Base-by-base conservation (phyloP, 2,329 filamentous ascomycete genomes). In the Penicillium sp. region DNA sequence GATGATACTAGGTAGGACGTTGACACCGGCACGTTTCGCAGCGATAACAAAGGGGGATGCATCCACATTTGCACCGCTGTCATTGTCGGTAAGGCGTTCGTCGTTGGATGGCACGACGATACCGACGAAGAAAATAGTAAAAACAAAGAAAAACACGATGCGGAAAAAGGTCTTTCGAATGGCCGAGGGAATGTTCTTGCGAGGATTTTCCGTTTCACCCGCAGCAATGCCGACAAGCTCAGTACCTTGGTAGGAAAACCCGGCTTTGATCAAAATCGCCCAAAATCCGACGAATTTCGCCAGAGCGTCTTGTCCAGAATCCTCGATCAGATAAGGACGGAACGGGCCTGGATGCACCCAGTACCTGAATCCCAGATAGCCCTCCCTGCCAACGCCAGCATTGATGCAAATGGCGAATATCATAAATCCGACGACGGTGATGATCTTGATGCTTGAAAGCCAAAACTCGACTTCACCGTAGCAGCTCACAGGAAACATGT, bases 221-320 rank as follows among this genome's bases (percentile, higher is more conserved):
- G 89, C 89, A 19, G 87, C 88, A 48, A 93, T 85, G 61, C 86
- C 89, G 10, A 91, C 89, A 19, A 91, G 82, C 75, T 93, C 89
- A 3, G 88, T 85, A 45, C 89, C 89, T 72, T 73, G 71, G 51
- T 76, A 78, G 6, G 75, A 72, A 58, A 77, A 78, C 6, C 69
- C 73, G 5, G 76, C 74, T 50, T 75, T 70, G 46, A 75, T 72
- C 57, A 84, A 80, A 58, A 80, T 80, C 21, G 72, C 72, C 74
- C 76, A 87, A 62, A 85, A 85, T 10, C 84, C 84, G 9, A 90
- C 78, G 68, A 91, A 90, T 47, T 81, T 79, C 21, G 87, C 88
- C 86, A 85, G 10, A 83, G 81, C 19, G 81, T 90, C 49, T 92
- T 85, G 80, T 89, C 88, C 91, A 73, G 88, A 91, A 70, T 91